Percentiles rank a stretch among this genome's conserved stretches.
Conservation (phyloP, 768 basidiomycete species). For the Trametes cinnabarina region DNA sequence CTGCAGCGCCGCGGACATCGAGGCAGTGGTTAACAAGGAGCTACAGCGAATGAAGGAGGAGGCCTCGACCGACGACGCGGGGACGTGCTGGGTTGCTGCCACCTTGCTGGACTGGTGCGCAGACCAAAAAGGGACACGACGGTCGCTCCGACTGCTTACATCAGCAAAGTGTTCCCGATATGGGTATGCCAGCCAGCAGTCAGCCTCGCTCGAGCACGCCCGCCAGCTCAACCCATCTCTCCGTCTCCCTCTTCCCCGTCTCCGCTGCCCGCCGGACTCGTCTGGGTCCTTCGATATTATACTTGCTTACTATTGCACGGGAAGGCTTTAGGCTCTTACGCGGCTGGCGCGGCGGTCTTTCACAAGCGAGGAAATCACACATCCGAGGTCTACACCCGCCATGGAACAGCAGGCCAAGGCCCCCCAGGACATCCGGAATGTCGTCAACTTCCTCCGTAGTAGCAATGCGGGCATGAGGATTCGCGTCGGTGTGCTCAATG, state of each 20-base stretch:
- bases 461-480: constrained; percentile 86
- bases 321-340: background rate
- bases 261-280: constrained; percentile 1
- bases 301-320: constrained; percentile 3
- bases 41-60: background rate
- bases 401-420: constrained; percentile 79
- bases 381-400: constrained; percentile 17
- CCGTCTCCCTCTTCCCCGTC: constrained; percentile 7
- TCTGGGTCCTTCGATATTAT: background rate
- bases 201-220: constrained; percentile 14
- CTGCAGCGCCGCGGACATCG: constrained; percentile 27
- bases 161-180: constrained; percentile 16
- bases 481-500: constrained; percentile 86
- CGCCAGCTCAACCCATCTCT: constrained; percentile 12
- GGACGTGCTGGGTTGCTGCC: background rate
- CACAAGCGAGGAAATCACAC: background rate
- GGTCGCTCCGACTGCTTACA: constrained; percentile 11
- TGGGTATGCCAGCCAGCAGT: constrained; percentile 18
- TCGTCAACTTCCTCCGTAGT: constrained; percentile 85
- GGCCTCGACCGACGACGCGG: background rate
- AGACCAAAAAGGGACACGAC: background rate
- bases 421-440: constrained; percentile 73
- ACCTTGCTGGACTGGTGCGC: background rate
- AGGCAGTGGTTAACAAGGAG: background rate
- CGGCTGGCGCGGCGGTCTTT: background rate